A percentile compares a stretch with the other conserved stretches of the same genome.
Conservation (phyloP, 495 filamentous ascomycete species). For the Annulohypoxylon nitens region DNA sequence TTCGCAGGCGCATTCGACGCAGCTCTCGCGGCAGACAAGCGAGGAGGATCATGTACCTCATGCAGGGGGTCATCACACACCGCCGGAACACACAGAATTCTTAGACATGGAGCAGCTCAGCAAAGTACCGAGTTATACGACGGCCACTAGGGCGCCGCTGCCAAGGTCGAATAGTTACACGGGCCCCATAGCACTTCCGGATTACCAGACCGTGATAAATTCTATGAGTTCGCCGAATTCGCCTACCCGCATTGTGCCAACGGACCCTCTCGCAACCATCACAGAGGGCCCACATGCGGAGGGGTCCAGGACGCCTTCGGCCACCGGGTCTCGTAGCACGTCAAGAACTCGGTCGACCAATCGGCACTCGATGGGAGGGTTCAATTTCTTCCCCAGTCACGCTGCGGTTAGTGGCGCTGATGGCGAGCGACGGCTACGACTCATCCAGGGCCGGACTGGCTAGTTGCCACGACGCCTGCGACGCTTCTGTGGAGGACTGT, state of each 20-base stretch:
- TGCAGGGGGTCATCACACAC: constrained; percentile 64
- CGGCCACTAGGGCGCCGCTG: constrained; percentile 74
- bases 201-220: constrained; percentile 57
- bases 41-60: constrained; percentile 65
- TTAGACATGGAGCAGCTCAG: constrained; percentile 72
- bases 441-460: constrained; percentile 43
- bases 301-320: neutral
- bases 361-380: constrained; percentile 44
- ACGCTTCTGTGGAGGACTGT: constrained; percentile 25
- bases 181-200: constrained; percentile 51
- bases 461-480: constrained; percentile 35
- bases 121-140: constrained; percentile 84
- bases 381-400: constrained; percentile 51
- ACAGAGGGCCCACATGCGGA: constrained; percentile 32
- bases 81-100: constrained; percentile 73
- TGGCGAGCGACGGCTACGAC: constrained; percentile 48
- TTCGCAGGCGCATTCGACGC: constrained; percentile 52
- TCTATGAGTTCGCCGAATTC: constrained; percentile 53
- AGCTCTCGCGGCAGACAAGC: constrained; percentile 70
- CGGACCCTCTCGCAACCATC: constrained; percentile 54
- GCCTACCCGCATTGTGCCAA: constrained; percentile 45
- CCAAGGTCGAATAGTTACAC: constrained; percentile 51
- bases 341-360: constrained; percentile 36
- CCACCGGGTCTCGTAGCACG: constrained; percentile 40
- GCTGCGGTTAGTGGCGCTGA: constrained; percentile 36